Evolutionary conservation across 352 stramenopile genomes (phyloP), one percentile per base, ranked within the genome.

Genomic region (Albugo laibachii): DNA sequence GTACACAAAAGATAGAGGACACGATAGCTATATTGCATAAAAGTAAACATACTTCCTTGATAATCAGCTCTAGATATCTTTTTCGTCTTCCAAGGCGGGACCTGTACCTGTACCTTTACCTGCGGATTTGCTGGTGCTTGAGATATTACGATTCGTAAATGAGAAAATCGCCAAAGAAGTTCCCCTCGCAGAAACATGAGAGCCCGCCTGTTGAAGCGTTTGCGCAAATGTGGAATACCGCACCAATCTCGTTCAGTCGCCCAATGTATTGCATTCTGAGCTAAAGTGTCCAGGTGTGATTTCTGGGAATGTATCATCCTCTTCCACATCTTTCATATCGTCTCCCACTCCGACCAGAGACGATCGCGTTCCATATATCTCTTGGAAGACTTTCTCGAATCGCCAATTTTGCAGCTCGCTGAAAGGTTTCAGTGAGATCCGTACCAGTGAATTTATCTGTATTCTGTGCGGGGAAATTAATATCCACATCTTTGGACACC

Each of bases 341-440:
- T 84, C 76, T 18, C 74, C 86, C 43, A 84, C 82, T 61, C 97
- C 93, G 4, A 75, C 78, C 85, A 79, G 36, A 98, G 81, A 37
- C 92, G 83, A 49, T 98, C 85, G 36, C 93, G 83, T 63, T 99
- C 94, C 73, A 99, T 97, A 59, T n/a, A n/a, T 98, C 93, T 49
- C 92, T 83, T 60, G 96, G 83, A 60, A 98, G 98, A 57, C 93
- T 96, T 68, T 99, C 94, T n/a, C 95, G 84, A 61, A 99, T 99
- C 2, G 95, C 96, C 49, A 98, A 62, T 72, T 99, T 99, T 51
- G 92, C 96, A n/a, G 96, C 95, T 34, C 89, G 83, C 69, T 99
- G 95, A 57, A 95, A 99, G 56, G 99, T 99, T 73, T 99, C 95
- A 21, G 95, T 98, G 43, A 99, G 70, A 80, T 99, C 96, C 34